Base-by-base conservation (phyloP, 306 rosid genomes). In the Gastrolobium bilobum region DNA sequence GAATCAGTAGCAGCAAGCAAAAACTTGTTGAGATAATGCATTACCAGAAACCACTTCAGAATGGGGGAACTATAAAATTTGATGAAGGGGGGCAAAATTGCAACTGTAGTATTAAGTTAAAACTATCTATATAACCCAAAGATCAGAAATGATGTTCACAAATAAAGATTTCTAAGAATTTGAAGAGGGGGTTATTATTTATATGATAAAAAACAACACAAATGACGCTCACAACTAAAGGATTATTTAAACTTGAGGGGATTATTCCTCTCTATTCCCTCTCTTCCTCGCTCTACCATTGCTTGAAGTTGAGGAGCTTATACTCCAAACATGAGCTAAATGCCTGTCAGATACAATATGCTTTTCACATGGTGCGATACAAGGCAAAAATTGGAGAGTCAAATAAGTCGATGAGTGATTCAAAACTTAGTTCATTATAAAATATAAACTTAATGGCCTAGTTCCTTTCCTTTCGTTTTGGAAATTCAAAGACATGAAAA, bases 1-100 rank as follows among this genome's bases (percentile, higher is more conserved):
- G 29, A 66, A 52, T 53, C 39, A 50, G 37, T 7, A 37, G 62
- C 46, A 46, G 14, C 34, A 33, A 44, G 47, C 6, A 75, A 50
- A 34, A 46, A 62, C 7, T 61, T 73, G 57, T 26, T 35, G 5
- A 26, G 76, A 30, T 44, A 56, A 10, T 72, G 42, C 64, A 30
- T 56, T 29, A 7, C 51, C 4, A 13, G 31, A 29, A 10, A 10
- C 26, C 8, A 42, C 15, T 10, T 44, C 0, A 20, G 26, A 20
- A 20, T 20, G 26, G 0, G 26, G 26, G 26, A 20, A 1, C 26
- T 20, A 20, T 20, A 20, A 20, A 20, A 20, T 20, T 20, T 20
- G 26, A 20, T 20, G 26, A 20, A 20, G 26, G 26, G 26, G 26
- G 26, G 26, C 26, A 20, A 20, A 20, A 20, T 20, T 20, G 26